Evolutionary conservation across 116 monocot species (phyloP), one percentile per base, ranked within the genome.

Genomic region (Trichopus zeylanicus): DNA sequence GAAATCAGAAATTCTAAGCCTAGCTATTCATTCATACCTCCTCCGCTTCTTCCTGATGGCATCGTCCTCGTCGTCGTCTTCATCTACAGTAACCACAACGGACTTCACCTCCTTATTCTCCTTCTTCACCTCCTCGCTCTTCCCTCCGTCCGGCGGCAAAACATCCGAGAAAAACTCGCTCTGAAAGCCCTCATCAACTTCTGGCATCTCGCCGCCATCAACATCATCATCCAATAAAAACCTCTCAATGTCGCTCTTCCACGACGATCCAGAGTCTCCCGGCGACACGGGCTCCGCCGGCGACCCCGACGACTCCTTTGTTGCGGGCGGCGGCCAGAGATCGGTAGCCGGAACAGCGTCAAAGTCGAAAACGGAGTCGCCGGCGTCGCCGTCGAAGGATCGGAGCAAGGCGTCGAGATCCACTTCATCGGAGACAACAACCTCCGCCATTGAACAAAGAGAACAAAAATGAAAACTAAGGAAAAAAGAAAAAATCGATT

Each of bases 21-120:
- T 46, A 46, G 3, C 32, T 39, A 37, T 15, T 42, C 32, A 46
- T 13, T 34, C 27, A 31, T 84, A 92, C 92, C 92, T 92, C 76
- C 69, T 76, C 48, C 68, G 58, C 60, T 92, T 92, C 78, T 84
- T 91, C 57, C 29, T 74, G 55, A 61, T 19, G 5, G 56, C 59
- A 77, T 77, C 85, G 10, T 75, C 84, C 1, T 67, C 67, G 0
- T 65, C 69, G n/a, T 26, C 69, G 29, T 69, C 66, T 53, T 31
- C 65, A 24, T 31, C 75, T 15, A 0, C 66, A 22, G 22, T 26
- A 3, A 18, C 42, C 13, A 42, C 46, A 3, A 30, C 46, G 18
- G 12, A n/a, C 29, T 52, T 25, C 34, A 21, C 70, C 55, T 59
- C 52, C 48, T 0, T 57, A 18, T 6, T 60, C 27, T 48, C 61